phyloP scores from a whole-genome alignment of 148 eudicot genomes.

The Persicaria tinctoria region DNA sequence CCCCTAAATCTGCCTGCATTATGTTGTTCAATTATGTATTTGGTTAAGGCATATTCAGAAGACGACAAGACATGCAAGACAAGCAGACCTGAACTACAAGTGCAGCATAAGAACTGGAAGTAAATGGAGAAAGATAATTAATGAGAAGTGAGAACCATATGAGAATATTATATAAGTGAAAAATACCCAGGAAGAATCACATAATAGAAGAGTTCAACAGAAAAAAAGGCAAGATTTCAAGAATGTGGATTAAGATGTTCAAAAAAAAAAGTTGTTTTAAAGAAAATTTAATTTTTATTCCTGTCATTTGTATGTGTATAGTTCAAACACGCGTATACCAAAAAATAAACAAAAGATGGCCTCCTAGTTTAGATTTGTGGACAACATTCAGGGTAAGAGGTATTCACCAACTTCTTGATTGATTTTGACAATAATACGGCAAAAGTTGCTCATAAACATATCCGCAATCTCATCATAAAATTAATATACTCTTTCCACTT shows the following conservation, averaged over 20 bases:
- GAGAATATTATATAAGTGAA: not conserved
- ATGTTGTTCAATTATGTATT: not conserved
- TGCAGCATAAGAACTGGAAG: not conserved
- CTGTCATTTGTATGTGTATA: not conserved
- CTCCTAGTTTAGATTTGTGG: not conserved
- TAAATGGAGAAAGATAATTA: not conserved
- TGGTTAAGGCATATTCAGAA: constrained; percentile 6
- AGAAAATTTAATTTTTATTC: not conserved
- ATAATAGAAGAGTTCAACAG: not conserved
- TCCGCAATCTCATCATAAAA: not conserved
- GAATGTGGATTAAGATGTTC: not conserved
- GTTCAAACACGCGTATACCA: not conserved
- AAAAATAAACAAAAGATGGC: not conserved
- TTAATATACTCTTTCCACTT: not conserved
- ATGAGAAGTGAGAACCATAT: not conserved
- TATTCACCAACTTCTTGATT: constrained; percentile 1
- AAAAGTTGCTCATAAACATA: not conserved
- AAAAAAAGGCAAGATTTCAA: not conserved
- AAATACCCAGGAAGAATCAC: not conserved
- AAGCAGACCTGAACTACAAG: constrained; percentile 5
- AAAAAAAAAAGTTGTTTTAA: not conserved
- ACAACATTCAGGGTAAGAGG: not conserved
- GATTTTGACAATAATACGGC: not conserved
- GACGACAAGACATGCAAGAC: not conserved
- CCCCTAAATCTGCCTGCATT: constrained; percentile 84